Percentiles rank a stretch among this genome's conserved stretches.
Conservation (phyloP, 176 grass and related monocot species). For the Aegilops umbellulata region DNA sequence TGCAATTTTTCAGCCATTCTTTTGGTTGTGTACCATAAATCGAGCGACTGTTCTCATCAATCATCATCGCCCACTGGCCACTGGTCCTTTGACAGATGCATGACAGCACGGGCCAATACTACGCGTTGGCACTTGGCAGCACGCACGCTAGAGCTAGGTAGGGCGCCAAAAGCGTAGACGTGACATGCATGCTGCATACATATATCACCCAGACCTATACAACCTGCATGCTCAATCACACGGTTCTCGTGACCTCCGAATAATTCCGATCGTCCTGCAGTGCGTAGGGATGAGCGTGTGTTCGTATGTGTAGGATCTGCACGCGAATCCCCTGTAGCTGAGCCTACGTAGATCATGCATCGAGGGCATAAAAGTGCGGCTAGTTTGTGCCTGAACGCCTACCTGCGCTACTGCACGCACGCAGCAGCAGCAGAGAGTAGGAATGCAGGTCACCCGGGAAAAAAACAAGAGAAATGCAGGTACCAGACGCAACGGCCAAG, state of each 20-base stretch:
- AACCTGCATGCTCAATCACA: background rate
- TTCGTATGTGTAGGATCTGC: background rate
- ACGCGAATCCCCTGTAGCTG: background rate
- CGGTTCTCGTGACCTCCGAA: constrained; percentile 17
- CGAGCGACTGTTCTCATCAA: background rate
- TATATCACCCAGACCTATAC: background rate
- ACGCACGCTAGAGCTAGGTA: background rate
- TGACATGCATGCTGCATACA: background rate
- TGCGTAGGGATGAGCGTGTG: background rate
- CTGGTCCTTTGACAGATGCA: background rate
- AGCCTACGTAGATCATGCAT: background rate
- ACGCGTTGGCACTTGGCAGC: background rate
- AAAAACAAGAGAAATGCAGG: too few species aligned
- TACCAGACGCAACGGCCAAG: too few species aligned
- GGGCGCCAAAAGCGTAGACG: background rate
- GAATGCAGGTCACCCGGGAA: too few species aligned
- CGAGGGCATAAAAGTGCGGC: constrained; percentile 31
- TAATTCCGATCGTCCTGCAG: background rate
- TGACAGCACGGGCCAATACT: background rate
- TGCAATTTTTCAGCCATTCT: too few species aligned
- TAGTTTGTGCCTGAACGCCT: background rate
- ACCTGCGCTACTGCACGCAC: background rate
- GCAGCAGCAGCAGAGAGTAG: background rate
- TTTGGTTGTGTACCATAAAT: background rate
- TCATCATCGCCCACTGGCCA: background rate